phyloP scores from a whole-genome alignment of 2,329 filamentous ascomycete genomes.

The Pseudohalonectria lignicola region DNA sequence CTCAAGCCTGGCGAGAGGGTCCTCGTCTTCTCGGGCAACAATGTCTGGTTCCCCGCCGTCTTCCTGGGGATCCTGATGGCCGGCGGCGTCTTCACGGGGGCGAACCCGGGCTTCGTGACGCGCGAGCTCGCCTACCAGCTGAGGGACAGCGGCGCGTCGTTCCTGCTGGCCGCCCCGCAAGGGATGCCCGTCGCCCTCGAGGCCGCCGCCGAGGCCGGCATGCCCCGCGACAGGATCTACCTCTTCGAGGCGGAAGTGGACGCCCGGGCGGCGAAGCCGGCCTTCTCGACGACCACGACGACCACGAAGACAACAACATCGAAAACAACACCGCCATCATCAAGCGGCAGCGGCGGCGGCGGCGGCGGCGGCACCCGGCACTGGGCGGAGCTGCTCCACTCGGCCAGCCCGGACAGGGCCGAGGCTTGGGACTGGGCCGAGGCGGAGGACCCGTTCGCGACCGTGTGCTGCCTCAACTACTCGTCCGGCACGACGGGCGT shows the following conservation, averaged over 20 bases:
- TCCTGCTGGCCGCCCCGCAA: constrained; percentile 52
- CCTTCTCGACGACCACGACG: neutral
- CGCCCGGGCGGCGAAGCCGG: neutral
- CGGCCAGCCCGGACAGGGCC: constrained; percentile 33
- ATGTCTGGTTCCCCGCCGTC: constrained; percentile 58
- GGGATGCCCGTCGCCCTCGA: constrained; percentile 53
- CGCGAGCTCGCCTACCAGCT: constrained; percentile 69
- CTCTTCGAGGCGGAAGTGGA: constrained; percentile 39
- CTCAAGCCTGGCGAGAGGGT: constrained; percentile 59
- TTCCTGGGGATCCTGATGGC: constrained; percentile 69
- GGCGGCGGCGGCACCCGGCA: constrained; percentile 34
- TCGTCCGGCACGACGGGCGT: constrained; percentile 69
- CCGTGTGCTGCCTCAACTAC: constrained; percentile 66
- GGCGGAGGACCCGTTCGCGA: constrained; percentile 33
- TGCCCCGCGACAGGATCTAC: constrained; percentile 47
- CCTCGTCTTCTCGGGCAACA: constrained; percentile 63
- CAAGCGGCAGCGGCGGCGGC: constrained; percentile 10
- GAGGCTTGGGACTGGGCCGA: constrained; percentile 53
- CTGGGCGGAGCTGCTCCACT: constrained; percentile 51
- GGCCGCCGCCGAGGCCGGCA: constrained; percentile 47
- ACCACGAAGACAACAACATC: no score
- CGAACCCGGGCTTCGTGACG: constrained; percentile 36
- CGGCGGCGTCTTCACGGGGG: constrained; percentile 64
- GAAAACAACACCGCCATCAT: no score
- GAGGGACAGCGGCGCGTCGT: constrained; percentile 55